Conservation (phyloP, 345 rosid genomes). For the Pugionium dolabratum region DNA sequence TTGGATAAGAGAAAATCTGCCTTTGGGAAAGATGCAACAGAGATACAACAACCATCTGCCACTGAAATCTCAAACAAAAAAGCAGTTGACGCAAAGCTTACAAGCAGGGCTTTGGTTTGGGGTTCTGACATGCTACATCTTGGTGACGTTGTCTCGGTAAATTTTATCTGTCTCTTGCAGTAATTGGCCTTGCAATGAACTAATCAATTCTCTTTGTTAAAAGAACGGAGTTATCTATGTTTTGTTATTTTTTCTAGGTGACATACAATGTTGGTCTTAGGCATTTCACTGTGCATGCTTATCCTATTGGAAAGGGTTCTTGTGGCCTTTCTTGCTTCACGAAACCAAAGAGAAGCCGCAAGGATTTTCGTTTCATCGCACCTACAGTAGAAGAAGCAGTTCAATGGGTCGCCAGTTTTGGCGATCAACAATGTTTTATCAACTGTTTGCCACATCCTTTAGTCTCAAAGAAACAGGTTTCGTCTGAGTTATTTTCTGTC, state of each 20-base stretch:
- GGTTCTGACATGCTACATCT: constrained; percentile 63
- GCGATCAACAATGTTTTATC: constrained; percentile 77
- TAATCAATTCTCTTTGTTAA: no score
- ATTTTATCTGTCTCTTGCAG: not conserved
- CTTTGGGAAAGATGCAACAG: constrained; percentile 32
- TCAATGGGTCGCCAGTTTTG: constrained; percentile 90
- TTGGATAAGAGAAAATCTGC: constrained; percentile 58
- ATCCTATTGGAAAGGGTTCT: constrained; percentile 58
- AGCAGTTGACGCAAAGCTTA: constrained; percentile 66
- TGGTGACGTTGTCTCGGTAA: constrained; percentile 69
- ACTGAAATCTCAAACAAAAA: constrained; percentile 26
- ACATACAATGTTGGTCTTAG: constrained; percentile 70
- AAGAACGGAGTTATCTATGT: not conserved
- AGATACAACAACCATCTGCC: constrained; percentile 41
- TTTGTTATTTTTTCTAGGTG: constrained; percentile 48
- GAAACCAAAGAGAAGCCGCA: constrained; percentile 62
- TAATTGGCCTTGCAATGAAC: not conserved
- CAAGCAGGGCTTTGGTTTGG: constrained; percentile 72
- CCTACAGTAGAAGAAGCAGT: constrained; percentile 68
- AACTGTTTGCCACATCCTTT: constrained; percentile 81
- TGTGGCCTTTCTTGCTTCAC: constrained; percentile 67
- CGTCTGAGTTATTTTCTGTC: constrained; percentile 60
- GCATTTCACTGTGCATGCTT: constrained; percentile 77
- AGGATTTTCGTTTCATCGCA: constrained; percentile 74
- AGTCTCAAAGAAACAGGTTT: constrained; percentile 75